Percentiles rank a stretch among this genome's conserved stretches.
Conservation (phyloP, 2,329 filamentous ascomycete genomes). For the Macrophomina pseudophaseolina region DNA sequence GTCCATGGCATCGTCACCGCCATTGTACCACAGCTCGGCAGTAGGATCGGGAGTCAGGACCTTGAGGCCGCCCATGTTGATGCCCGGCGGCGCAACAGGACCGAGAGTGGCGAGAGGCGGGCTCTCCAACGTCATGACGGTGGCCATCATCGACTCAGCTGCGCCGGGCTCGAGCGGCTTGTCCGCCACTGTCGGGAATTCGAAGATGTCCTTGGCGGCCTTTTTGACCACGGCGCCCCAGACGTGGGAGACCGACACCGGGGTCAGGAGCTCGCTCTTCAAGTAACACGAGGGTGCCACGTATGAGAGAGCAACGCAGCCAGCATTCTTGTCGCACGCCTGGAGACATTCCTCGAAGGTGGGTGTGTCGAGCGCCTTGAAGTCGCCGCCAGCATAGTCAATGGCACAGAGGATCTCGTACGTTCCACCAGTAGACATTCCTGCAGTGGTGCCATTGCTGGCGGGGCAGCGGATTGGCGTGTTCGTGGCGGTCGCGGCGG, state of each 20-base stretch:
- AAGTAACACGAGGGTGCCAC: constrained; percentile 12
- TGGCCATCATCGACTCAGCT: constrained; percentile 1
- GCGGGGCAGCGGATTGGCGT: background rate
- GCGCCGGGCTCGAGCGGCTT: background rate
- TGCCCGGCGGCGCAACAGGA: constrained; percentile 3
- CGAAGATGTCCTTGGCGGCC: constrained; percentile 5
- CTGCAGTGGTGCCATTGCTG: background rate
- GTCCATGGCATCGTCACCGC: constrained; percentile 2
- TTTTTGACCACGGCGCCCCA: constrained; percentile 18
- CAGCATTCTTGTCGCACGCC: constrained; percentile 5
- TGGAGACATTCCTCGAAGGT: constrained; percentile 15
- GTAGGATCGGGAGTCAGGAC: background rate
- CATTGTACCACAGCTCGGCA: constrained; percentile 10
- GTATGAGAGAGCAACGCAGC: constrained; percentile 4
- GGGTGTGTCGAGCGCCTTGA: background rate
- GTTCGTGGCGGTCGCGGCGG: background rate
- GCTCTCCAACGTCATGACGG: background rate
- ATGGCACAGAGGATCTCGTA: constrained; percentile 8
- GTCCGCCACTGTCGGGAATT: constrained; percentile 6
- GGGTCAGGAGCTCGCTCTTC: constrained; percentile 5
- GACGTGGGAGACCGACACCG: constrained; percentile 3
- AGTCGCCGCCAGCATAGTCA: constrained; percentile 12
- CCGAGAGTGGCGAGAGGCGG: constrained; percentile 13
- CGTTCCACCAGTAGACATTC: constrained; percentile 4
- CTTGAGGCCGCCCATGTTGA: constrained; percentile 19